Base-by-base conservation (phyloP, 176 grass and related monocot genomes). In the Urochloa ruziziensis region DNA sequence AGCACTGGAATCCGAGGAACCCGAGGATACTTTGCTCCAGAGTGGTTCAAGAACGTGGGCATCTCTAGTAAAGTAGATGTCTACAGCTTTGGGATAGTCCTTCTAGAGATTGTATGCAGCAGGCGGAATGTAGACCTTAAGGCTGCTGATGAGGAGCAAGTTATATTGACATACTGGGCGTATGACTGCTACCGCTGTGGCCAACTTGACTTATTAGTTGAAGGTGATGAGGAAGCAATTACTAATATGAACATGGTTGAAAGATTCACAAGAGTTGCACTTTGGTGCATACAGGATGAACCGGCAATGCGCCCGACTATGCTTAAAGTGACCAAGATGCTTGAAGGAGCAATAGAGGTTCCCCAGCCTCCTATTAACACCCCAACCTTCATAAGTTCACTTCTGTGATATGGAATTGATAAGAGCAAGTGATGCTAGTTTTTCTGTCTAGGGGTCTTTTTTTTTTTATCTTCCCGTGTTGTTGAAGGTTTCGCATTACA, bases 201-300 rank as follows among this genome's bases (percentile, higher is more conserved):
- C n/a, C 40, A 24, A 6, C 67, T 70, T 18, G 67, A 46, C 67
- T 25, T 70, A 1, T 70, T 70, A 28, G 40, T 70, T 46, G n/a
- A 70, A 70, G 42, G 24, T 70, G 67, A 70, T 28, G 67, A 70
- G n/a, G 40, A 70, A 70, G 39, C 40, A 47, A 70, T 28, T 47
- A 18, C 28, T 25, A 46, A 70, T 47, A 70, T 70, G 67, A 70
- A 70, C 13, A 46, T 46, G 24, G 67, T 70, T 13, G 67, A 70
- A 70, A 70, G 67, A 70, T 70, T 70, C 40, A 28, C 15, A 27
- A 70, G 23, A 70, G 67, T 70, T 27, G 67, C 40, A 46, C 40
- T 70, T 70, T 70, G 67, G 67, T 70, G 67, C 15, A 28, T 70
- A 70, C 68, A 73, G 70, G 44, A 73, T 51, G 70, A 73, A 73